A percentile compares a stretch with the other conserved stretches of the same genome.
Conservation (phyloP, 345 rosid species). For the Eutrema japonicum region DNA sequence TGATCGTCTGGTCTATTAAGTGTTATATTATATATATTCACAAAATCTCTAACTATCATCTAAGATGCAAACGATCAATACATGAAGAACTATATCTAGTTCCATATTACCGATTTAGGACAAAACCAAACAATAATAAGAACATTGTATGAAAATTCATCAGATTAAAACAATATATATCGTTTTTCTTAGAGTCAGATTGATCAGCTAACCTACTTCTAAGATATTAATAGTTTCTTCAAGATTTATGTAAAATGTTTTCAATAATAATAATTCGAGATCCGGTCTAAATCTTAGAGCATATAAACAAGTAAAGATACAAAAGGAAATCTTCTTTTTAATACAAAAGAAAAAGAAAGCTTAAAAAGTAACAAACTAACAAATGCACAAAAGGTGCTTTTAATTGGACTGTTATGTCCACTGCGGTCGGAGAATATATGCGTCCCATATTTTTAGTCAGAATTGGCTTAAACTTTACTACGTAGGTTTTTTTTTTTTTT, state of each 20-base stretch:
- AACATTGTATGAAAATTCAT: not conserved
- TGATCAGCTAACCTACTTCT: not conserved
- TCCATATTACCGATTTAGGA: not conserved
- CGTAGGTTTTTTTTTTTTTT: not conserved
- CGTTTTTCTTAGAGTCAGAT: not conserved
- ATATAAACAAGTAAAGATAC: slow-evolving; percentile 20
- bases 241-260: not conserved
- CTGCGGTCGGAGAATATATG: slow-evolving; percentile 47
- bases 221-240: not conserved
- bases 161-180: not conserved
- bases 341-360: slow-evolving; percentile 6
- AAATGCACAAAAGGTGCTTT: slow-evolving; percentile 20
- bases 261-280: not conserved
- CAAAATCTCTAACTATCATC: not conserved
- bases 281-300: slow-evolving; percentile 22
- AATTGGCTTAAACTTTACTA: slow-evolving; percentile 20
- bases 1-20: too few relatives aligned
- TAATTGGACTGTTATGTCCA: slow-evolving; percentile 36
- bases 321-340: slow-evolving; percentile 34
- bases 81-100: not conserved
- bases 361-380: slow-evolving; percentile 9
- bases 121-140: too few relatives aligned
- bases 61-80: not conserved
- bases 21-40: not conserved
- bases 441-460: slow-evolving; percentile 31